Conservation (phyloP, 2,329 filamentous ascomycete genomes). For the Exophiala phaeomuriformis region DNA sequence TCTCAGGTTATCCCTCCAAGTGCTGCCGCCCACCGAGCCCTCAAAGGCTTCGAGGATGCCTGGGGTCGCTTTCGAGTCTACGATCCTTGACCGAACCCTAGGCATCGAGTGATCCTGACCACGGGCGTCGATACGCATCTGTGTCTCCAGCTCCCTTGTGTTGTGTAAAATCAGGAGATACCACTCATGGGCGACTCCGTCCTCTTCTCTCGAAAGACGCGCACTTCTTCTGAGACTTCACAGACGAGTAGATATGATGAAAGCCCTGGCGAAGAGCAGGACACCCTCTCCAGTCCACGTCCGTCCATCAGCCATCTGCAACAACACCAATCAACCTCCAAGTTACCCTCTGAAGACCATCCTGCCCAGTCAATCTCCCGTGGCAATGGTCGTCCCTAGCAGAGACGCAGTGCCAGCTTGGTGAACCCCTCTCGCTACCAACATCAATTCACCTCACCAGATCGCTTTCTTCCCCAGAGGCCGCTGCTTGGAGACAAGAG, state of each 20-base stretch:
- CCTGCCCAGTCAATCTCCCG: slow-evolving; percentile 1
- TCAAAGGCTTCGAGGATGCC: background rate
- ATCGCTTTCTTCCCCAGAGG: slow-evolving; percentile 46
- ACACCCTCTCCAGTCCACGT: background rate
- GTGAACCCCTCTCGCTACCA: slow-evolving; percentile 14
- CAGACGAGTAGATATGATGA: background rate
- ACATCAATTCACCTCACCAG: slow-evolving; percentile 37
- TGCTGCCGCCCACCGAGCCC: background rate
- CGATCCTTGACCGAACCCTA: background rate
- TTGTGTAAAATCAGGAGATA: background rate
- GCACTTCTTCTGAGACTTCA: background rate
- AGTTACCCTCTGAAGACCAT: slow-evolving; percentile 10
- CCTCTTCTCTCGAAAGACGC: background rate
- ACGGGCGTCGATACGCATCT: no score
- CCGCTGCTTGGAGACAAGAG: slow-evolving; percentile 15
- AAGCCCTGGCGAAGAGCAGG: background rate
- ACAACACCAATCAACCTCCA: slow-evolving; percentile 12
- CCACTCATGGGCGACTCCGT: background rate
- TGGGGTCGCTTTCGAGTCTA: background rate
- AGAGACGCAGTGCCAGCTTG: slow-evolving; percentile 19
- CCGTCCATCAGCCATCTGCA: slow-evolving; percentile 9
- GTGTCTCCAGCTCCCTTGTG: no score
- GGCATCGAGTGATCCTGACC: no score
- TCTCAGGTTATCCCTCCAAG: background rate
- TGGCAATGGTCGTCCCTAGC: slow-evolving; percentile 5